Base-by-base conservation (phyloP, 2,329 filamentous ascomycete species). In the Apiospora saccharicola region DNA sequence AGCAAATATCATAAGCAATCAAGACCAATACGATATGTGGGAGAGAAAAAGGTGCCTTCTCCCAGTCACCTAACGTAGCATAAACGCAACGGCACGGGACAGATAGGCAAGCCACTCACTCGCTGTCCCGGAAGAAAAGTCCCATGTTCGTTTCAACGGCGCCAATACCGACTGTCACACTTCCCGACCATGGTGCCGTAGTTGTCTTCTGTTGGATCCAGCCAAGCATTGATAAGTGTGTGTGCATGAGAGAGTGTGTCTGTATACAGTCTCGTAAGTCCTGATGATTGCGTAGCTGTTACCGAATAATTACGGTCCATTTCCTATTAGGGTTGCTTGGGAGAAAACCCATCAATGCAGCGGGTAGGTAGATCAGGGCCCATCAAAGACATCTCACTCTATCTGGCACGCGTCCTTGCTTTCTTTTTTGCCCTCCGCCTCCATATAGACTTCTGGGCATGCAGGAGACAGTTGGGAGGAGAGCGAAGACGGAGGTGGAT, bases 121-220 rank as follows among this genome's bases (percentile, higher is more conserved):
- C 51, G 26, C 26, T 30, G 26, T 53, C 12, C 51, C 51, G 51
- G 51, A 53, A 53, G 13, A 53, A 53, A 30, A 30, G 16, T 34
- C 53, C 26, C 26, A 57, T 26, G 53, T 5, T 57, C 53, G 53
- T 57, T 57, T 57, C 26, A 57, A 57, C 53, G 53, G 53, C 53
- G 26, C 30, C 53, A 24, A 26, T 57, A 57, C 53, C 14, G 53
- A 41, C 6, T 1, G 26, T 6, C 14, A 57, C 26, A 16, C 4
- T 19, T 57, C 26, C 53, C 53, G 53, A 34, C 12, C 53, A 57
- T 34, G 24, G 24, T 30, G 24, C 24, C 26, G 26, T 12, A 12
- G 13, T 34, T 34, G 16, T 4, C 19, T 22, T 30, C 26, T 37
- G 19, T 37, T 37, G 26, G 34, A 7, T 22, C 16, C 8, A 34